Evolutionary conservation across 805 yeast species (phyloP).

Genomic region (Monosporozyma aerobia): DNA sequence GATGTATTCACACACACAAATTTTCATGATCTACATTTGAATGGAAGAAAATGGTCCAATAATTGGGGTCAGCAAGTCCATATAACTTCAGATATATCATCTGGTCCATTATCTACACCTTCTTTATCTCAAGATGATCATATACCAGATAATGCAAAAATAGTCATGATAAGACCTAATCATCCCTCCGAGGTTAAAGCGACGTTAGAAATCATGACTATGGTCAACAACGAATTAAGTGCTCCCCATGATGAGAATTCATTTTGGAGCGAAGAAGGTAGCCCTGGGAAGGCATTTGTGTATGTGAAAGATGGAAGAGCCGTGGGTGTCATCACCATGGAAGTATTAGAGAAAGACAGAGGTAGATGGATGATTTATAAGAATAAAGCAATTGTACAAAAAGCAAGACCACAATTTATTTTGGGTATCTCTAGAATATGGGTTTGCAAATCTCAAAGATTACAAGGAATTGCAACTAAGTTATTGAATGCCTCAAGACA

Average conservation of each 20-base stretch:
- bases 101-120: slow-evolving; percentile 7
- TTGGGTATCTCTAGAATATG: slow-evolving; percentile 45
- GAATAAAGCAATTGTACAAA: slow-evolving; percentile 42
- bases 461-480: slow-evolving; percentile 40
- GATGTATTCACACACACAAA: slow-evolving; percentile 34
- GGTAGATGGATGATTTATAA: slow-evolving; percentile 55
- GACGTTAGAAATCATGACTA: slow-evolving; percentile 35
- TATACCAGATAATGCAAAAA: slow-evolving; percentile 15
- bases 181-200: slow-evolving; percentile 28
- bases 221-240: slow-evolving; percentile 52
- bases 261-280: slow-evolving; percentile 27
- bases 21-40: slow-evolving; percentile 41
- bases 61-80: slow-evolving; percentile 28
- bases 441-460: slow-evolving; percentile 37
- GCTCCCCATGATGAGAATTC: slow-evolving; percentile 44
- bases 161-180: slow-evolving; percentile 31
- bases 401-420: slow-evolving; percentile 31
- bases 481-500: slow-evolving; percentile 38
- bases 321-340: slow-evolving; percentile 50
- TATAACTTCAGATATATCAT: background rate
- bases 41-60: slow-evolving; percentile 42
- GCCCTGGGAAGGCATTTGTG: slow-evolving; percentile 40
- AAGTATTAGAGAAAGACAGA: slow-evolving; percentile 27
- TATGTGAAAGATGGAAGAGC: slow-evolving; percentile 39
- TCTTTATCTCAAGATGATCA: slow-evolving; percentile 7